Evolutionary conservation across 2,329 filamentous ascomycete species (phyloP).

Genomic region (Dendryphion nanum): DNA sequence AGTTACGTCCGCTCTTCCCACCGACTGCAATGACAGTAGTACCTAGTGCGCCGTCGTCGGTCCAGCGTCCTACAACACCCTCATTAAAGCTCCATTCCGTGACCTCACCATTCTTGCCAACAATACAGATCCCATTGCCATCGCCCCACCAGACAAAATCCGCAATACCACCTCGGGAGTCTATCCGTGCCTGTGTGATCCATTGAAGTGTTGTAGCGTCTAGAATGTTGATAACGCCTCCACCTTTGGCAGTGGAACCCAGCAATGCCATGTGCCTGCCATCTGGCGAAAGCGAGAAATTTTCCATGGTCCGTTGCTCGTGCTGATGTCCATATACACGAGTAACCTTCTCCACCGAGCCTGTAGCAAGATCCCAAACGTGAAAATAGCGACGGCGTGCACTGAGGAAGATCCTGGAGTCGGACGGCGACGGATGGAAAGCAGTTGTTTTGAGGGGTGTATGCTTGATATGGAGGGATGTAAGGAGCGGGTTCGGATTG

Average conservation of each 20-base stretch:
- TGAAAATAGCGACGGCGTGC: conserved; percentile 91
- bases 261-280: conserved; percentile 82
- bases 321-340: conserved; percentile 71
- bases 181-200: conserved; percentile 77
- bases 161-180: conserved; percentile 78
- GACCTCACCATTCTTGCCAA: conserved; percentile 83
- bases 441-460: conserved; percentile 82
- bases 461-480: conserved; percentile 79
- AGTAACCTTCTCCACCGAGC: conserved; percentile 77
- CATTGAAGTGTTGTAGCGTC: conserved; percentile 81
- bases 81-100: conserved; percentile 79
- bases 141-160: conserved; percentile 94
- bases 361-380: conserved; percentile 83
- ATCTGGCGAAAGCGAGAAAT: conserved; percentile 82
- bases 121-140: conserved; percentile 76
- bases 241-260: conserved; percentile 77
- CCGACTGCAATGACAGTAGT: conserved; percentile 81
- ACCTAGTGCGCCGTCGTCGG: conserved; percentile 84
- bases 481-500: conserved; percentile 83
- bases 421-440: conserved; percentile 67
- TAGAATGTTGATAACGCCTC: conserved; percentile 83
- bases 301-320: conserved; percentile 88
- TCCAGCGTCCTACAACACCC: conserved; percentile 77
- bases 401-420: conserved; percentile 81
- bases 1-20: conserved; percentile 61